Evolutionary conservation across 1,139 yeast genomes (phyloP).

Genomic region (Nakaseomyces delphensis): DNA sequence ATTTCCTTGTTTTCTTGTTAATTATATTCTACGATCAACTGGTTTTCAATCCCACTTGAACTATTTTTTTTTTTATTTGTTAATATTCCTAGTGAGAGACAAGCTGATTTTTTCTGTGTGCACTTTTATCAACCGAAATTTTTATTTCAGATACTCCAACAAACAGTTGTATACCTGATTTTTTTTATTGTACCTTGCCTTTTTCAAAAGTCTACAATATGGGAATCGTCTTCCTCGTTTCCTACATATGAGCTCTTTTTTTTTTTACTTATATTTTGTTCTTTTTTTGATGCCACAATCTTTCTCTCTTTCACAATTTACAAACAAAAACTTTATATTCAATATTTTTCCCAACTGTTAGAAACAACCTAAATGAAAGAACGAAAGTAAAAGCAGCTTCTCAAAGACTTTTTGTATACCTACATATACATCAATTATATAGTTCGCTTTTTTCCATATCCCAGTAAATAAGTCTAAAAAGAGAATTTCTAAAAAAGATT

Average conservation of each 20-base stretch:
- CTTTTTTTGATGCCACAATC: neutral
- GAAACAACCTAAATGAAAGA: neutral
- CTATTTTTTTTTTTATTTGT: neutral
- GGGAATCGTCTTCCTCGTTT: neutral
- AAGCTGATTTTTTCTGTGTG: neutral
- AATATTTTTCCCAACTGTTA: neutral
- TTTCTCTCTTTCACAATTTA: neutral
- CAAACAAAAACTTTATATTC: slow-evolving; percentile 1
- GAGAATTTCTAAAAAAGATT: neutral
- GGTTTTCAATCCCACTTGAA: neutral
- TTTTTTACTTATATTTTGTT: neutral
- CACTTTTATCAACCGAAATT: neutral
- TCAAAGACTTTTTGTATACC: neutral
- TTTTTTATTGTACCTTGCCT: neutral
- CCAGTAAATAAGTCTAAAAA: neutral
- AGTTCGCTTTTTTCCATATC: neutral
- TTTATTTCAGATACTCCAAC: neutral
- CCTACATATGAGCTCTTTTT: neutral
- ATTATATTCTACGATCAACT: neutral
- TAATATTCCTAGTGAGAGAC: slow-evolving; percentile 1
- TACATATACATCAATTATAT: neutral
- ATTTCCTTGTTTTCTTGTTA: neutral
- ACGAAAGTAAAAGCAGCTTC: neutral
- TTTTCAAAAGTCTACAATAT: no score
- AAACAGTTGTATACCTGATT: no score